Evolutionary conservation across 176 grass and related monocot species (phyloP).

Genomic region (Avena insularis): DNA sequence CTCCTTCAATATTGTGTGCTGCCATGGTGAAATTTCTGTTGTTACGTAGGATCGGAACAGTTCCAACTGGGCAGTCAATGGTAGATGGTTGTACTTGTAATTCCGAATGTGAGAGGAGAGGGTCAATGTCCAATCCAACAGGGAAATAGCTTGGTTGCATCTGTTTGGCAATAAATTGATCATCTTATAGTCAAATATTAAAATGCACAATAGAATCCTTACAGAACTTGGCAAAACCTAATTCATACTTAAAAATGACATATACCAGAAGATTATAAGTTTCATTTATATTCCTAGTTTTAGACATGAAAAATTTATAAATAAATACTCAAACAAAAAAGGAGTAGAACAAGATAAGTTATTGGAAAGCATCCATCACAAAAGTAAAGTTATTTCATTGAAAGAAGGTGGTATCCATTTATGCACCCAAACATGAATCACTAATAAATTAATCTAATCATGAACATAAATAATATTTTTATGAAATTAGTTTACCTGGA

Average conservation of each 20-base stretch:
- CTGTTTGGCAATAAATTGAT: neutral
- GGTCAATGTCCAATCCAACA: neutral
- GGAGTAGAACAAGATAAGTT: neutral
- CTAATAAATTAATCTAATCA: neutral
- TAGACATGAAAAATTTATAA: neutral
- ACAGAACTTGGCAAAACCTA: neutral
- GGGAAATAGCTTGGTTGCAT: slow-evolving; percentile 30
- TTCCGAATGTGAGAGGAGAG: no score
- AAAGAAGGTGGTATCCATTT: no score
- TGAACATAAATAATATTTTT: neutral
- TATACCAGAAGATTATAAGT: neutral
- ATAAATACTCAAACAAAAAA: neutral
- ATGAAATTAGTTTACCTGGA: neutral
- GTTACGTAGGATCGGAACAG: slow-evolving; percentile 13
- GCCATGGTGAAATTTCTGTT: neutral
- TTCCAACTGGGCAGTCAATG: slow-evolving; percentile 1
- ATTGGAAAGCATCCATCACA: neutral
- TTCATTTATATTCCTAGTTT: neutral
- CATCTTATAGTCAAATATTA: neutral
- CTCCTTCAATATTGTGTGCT: neutral
- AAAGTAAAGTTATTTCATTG: neutral
- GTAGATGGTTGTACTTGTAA: neutral
- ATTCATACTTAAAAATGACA: neutral
- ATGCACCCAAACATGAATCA: neutral
- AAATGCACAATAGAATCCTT: neutral